A percentile compares a stretch with the other conserved stretches of the same genome.
phyloP scores from a whole-genome alignment of 768 basidiomycete species.

The Boletus reticulatus region DNA sequence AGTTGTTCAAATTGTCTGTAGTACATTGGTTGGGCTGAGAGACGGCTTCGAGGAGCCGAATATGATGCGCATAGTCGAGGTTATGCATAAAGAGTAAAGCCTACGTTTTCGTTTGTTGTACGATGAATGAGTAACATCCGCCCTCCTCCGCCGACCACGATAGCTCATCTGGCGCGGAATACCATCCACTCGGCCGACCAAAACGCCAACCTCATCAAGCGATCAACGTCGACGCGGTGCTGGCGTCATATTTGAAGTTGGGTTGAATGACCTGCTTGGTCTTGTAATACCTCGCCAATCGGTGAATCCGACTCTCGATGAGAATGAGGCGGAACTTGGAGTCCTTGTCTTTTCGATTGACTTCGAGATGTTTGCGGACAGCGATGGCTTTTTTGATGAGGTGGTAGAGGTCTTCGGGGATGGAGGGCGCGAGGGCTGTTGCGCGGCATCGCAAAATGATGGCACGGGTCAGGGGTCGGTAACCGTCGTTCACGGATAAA shows the following conservation, averaged over 20 bases:
- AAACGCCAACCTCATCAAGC: slow-evolving; percentile 45
- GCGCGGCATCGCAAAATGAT: no score
- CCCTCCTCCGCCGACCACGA: neutral
- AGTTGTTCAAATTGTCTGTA: no score
- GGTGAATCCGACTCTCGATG: slow-evolving; percentile 99
- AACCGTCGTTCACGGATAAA: neutral
- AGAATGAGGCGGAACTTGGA: slow-evolving; percentile 95
- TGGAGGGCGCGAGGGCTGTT: slow-evolving; percentile 89
- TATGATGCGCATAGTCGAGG: slow-evolving; percentile 9
- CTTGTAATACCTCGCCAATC: slow-evolving; percentile 98
- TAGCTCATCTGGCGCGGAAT: neutral
- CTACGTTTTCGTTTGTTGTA: slow-evolving; percentile 19
- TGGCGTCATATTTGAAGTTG: slow-evolving; percentile 98
- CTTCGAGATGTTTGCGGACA: slow-evolving; percentile 97
- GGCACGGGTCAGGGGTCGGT: neutral
- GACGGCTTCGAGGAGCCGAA: neutral
- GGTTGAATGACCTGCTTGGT: slow-evolving; percentile 96
- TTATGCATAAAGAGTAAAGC: slow-evolving; percentile 19
- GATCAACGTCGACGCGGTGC: slow-evolving; percentile 89
- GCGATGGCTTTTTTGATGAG: slow-evolving; percentile 99
- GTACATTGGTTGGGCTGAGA: neutral
- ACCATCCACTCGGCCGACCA: neutral
- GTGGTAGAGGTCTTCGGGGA: slow-evolving; percentile 99
- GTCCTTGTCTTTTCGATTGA: slow-evolving; percentile 99
- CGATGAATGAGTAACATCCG: neutral